Conservation (phyloP, 768 basidiomycete species). For the Kwoniella botswanensis region DNA sequence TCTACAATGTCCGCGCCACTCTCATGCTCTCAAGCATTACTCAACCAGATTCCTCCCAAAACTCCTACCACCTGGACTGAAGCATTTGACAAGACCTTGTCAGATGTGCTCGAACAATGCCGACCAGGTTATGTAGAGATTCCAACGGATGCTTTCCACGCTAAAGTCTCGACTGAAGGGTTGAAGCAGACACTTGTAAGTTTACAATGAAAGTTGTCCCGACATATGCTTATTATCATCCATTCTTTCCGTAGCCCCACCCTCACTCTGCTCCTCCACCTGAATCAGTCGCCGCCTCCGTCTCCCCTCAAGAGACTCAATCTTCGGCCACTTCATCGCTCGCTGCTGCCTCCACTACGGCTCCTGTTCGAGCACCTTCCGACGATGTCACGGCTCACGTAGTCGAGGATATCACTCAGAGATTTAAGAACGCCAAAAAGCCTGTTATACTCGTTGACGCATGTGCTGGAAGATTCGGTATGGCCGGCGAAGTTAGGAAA, state of each 20-base stretch:
- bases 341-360: neutral
- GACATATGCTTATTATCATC: conserved; percentile 10
- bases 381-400: conserved; percentile 66
- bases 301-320: conserved; percentile 27
- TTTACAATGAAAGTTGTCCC: too few relatives aligned
- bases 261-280: conserved; percentile 54
- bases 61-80: conserved; percentile 62
- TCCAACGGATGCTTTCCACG: conserved; percentile 78
- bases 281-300: conserved; percentile 27
- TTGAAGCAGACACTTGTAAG: conserved; percentile 64
- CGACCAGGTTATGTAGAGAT: conserved; percentile 86
- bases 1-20: conserved; percentile 74
- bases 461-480: conserved; percentile 56
- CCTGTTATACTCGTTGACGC: conserved; percentile 66
- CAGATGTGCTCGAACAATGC: conserved; percentile 65
- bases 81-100: conserved; percentile 79
- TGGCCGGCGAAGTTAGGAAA: conserved; percentile 46
- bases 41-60: conserved; percentile 61
- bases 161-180: conserved; percentile 69
- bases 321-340: conserved; percentile 25
- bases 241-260: conserved; percentile 36
- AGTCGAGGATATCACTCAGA: conserved; percentile 71
- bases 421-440: conserved; percentile 66
- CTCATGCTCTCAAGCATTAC: conserved; percentile 69
- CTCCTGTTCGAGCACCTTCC: conserved; percentile 24